Conservation (phyloP, 1,284 basidiomycete species). For the Paramarasmius palmivorus region DNA sequence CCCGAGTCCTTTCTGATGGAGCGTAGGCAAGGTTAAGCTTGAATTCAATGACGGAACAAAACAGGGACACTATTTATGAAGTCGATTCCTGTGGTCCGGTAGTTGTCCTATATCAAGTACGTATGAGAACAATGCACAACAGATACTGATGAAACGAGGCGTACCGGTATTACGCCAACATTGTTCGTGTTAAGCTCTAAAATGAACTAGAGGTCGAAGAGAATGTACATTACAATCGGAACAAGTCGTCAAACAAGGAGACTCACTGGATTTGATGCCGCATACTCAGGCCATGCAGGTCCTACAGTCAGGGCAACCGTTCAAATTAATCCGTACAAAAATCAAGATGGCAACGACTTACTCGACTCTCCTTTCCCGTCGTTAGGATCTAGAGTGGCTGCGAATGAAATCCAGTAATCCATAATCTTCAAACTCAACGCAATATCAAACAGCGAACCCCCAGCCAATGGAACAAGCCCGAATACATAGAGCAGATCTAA, state of each 20-base stretch:
- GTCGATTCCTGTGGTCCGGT: not conserved
- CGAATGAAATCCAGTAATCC: slow-evolving; percentile 12
- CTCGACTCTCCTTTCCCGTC: slow-evolving; percentile 7
- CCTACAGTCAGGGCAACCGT: not conserved
- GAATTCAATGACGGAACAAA: slow-evolving; percentile 1
- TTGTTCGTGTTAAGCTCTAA: not conserved
- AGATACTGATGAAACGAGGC: not conserved
- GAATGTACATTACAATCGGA: not conserved
- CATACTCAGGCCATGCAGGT: not conserved
- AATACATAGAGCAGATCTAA: slow-evolving; percentile 2
- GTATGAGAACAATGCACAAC: not conserved
- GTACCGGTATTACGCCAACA: not conserved
- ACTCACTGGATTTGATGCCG: not conserved
- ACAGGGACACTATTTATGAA: not conserved
- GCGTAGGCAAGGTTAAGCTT: too few species aligned
- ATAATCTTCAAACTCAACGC: not conserved
- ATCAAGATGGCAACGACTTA: not conserved
- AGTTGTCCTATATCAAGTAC: not conserved
- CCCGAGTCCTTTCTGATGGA: too few species aligned
- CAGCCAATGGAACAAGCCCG: not conserved
- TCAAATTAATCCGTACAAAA: too few species aligned
- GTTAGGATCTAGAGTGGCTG: slow-evolving; percentile 6
- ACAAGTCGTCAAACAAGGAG: not conserved
- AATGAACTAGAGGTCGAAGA: not conserved
- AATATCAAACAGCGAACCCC: not conserved